Base-by-base conservation (phyloP, 2,329 filamentous ascomycete species). In the Trichoderma semiorbis region DNA sequence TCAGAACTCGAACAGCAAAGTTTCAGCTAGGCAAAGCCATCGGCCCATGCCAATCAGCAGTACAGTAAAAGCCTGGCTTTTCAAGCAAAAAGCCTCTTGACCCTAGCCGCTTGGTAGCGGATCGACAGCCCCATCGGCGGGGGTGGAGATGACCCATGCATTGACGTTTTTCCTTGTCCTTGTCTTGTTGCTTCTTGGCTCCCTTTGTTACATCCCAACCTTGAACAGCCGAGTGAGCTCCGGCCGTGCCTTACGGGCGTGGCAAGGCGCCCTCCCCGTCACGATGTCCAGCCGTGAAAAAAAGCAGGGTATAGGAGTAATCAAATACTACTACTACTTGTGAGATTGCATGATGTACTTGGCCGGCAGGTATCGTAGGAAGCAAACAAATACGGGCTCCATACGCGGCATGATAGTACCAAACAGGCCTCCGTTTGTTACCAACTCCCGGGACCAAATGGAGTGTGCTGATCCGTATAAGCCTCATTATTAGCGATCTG, bases 111-210 rank as follows among this genome's bases (percentile, higher is more conserved):
- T 24, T 68, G 53, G 65, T 61, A 61, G 55, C 66, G 55, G 66
- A 69, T 69, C 66, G 66, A 60, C 66, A 43, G 65, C 53, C 39
- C 53, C 65, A 69, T 69, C 66, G 55, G 66, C 66, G 66, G 66
- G 55, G 66, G 66, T 61, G 66, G 66, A 69, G 66, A 30, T 53
- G 55, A n/a, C 47, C 47, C 21, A 39, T 53, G 30, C 21, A 39
- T 28, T 55, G 50, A 32, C 43, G n/a, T n/a, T 55, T 16, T 55
- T 26, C 30, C 32, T 21, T n/a, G 47, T 26, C 30, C 32, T 21
- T n/a, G 47, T 50, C 63, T 34, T 34, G n/a, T 55, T 55, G 28
- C 50, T 16, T 34, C 36, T 63, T 55, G 47, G 47, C 43, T 16
- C 5, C 16, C 18, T 60, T 30, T 32, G 57, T 60, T 60, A 21